Evolutionary conservation across 805 yeast genomes (phyloP).

Genomic region (Sugiyamaella smithiae): DNA sequence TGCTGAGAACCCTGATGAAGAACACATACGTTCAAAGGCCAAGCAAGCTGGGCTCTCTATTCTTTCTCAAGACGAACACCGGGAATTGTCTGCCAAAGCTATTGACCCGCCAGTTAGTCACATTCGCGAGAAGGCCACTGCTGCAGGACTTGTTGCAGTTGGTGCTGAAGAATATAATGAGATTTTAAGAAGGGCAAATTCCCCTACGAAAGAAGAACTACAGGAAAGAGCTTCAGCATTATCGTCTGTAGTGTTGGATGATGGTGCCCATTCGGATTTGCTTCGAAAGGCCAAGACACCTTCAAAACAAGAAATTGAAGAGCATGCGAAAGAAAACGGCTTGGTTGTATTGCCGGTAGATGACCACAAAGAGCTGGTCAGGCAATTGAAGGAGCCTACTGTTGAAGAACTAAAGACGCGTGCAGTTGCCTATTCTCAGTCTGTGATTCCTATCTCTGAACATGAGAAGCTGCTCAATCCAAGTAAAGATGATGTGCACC

Average conservation of each 20-base stretch:
- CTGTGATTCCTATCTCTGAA: constrained; percentile 13
- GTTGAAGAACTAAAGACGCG: constrained; percentile 17
- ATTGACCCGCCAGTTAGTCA: constrained; percentile 20
- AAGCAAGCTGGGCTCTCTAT: constrained; percentile 16
- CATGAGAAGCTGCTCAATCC: constrained; percentile 23
- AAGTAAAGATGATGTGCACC: constrained; percentile 20
- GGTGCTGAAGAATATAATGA: constrained; percentile 25
- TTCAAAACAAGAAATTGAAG: constrained; percentile 25
- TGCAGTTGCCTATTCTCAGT: constrained; percentile 22
- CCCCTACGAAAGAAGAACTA: constrained; percentile 31
- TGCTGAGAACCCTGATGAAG: constrained; percentile 31
- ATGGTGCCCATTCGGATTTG: constrained; percentile 32
- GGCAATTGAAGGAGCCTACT: constrained; percentile 16
- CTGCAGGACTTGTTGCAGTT: constrained; percentile 30
- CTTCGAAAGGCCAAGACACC: constrained; percentile 17
- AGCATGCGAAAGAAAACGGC: constrained; percentile 32
- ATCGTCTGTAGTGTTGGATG: constrained; percentile 33
- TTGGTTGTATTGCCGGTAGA: constrained; percentile 34
- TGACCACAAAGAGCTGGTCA: constrained; percentile 27
- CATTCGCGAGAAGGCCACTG: constrained; percentile 20
- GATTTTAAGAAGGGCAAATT: constrained; percentile 26
- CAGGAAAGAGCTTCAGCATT: constrained; percentile 32
- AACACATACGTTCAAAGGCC: constrained; percentile 29
- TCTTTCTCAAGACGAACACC: constrained; percentile 27
- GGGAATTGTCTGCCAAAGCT: constrained; percentile 27